These are phyloP conservation scores for Scenedesmus sp. DNA, from an alignment of 163 green algal species.

Conservation along the genomic window DNA sequence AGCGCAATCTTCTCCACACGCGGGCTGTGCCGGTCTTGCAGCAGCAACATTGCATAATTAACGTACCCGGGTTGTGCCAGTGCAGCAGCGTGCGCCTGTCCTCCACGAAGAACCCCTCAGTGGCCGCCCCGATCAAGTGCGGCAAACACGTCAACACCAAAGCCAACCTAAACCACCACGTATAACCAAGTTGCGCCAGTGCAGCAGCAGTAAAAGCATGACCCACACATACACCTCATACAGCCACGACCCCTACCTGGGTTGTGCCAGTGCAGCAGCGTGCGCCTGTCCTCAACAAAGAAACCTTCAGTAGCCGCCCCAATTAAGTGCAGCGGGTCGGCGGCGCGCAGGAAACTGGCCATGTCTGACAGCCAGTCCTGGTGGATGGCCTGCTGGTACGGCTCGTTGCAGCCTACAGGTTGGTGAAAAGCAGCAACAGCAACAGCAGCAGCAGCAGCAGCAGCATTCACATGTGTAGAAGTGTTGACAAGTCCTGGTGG, in stretches of 20 bases:
- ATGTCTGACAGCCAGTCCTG: slow-evolving; percentile 49
- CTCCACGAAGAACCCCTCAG: slow-evolving; percentile 50
- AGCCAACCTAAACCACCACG: neutral
- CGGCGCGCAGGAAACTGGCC: slow-evolving; percentile 9
- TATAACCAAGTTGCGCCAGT: no score
- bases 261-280: slow-evolving; percentile 52
- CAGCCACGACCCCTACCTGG: neutral
- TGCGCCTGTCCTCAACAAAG: slow-evolving; percentile 39
- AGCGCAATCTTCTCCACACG: no score
- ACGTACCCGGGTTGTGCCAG: slow-evolving; percentile 38
- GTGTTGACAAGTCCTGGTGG: neutral
- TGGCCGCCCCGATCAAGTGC: neutral
- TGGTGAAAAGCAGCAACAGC: neutral
- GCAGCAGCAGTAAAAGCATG: neutral
- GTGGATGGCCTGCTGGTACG: slow-evolving; percentile 35
- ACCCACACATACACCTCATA: no score
- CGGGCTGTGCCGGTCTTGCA: no score
- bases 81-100: slow-evolving; percentile 17
- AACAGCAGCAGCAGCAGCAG: neutral
- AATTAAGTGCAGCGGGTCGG: slow-evolving; percentile 41
- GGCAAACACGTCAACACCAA: neutral
- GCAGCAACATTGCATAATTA: no score
- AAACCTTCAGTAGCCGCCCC: slow-evolving; percentile 45
- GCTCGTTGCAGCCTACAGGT: slow-evolving; percentile 39
- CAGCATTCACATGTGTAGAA: neutral